Evolutionary conservation across 306 rosid species (phyloP), one percentile per base, ranked within the genome.

Genomic region (Elaeagnus macrophylla): DNA sequence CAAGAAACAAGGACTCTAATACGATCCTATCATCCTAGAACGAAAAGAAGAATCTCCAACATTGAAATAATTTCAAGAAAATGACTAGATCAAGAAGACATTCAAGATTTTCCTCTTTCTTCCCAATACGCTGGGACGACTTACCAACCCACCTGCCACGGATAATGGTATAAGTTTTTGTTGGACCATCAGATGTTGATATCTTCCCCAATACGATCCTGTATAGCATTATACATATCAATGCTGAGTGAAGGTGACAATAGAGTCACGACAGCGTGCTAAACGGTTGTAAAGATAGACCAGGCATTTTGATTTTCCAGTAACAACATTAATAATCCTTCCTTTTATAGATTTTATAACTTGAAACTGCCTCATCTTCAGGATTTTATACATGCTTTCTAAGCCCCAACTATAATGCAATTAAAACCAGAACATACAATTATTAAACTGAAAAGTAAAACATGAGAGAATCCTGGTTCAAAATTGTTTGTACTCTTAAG

Each of bases 101-200:
- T 64, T 64, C 73, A 45, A 63, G 40, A 60, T 57, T 65, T 60
- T 12, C 44, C 19, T 43, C 54, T 43, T 62, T 61, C 16, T 62
- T 54, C 63, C 62, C 70, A 57, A 66, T 50, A 79, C 73, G 72
- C 56, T 51, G 48, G 62, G 68, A 71, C 56, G 73, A 79, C 84
- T 81, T 83, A 79, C 94, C 85, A 75, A 91, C 95, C 94, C 85
- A 91, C 97, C 97, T 91, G 84, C 81, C 82, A 79, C 73, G 81
- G 65, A 86, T 72, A 71, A 78, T 54, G 62, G 94, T 91, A 80
- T 78, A 91, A 64, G 96, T 94, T 66, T 71, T 83, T 70, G 76
- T 83, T 70, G 88, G 73, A 73, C 97, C 97, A 68, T 91, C 95
- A 64, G 86, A 70, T 68, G 95, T 82, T 38, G 78, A 72, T 69